Evolutionary conservation across 2,329 filamentous ascomycete species (phyloP).

Genomic region (Botrytis aclada): DNA sequence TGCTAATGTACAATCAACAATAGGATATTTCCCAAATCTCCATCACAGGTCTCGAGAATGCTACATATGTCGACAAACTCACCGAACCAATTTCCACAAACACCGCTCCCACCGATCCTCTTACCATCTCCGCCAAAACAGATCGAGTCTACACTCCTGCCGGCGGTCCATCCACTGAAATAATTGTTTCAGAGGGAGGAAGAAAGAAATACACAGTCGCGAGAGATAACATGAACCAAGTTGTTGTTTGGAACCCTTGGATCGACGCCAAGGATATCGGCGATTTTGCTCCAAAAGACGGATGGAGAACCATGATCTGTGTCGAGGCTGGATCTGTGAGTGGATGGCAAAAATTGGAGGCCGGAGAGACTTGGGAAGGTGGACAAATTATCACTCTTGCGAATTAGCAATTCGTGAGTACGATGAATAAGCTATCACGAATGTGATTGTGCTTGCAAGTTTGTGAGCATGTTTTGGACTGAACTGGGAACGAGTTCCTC

Average conservation of each 20-base stretch:
- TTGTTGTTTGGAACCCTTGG: constrained; percentile 98
- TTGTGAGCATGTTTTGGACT: background rate
- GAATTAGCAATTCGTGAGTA: constrained; percentile 8
- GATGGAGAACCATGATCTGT: constrained; percentile 91
- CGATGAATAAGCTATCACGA: background rate
- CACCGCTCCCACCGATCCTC: constrained; percentile 55
- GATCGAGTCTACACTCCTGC: constrained; percentile 83
- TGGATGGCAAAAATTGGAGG: constrained; percentile 80
- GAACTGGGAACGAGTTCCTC: background rate
- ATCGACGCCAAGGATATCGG: constrained; percentile 76
- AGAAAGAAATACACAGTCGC: constrained; percentile 68
- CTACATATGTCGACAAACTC: constrained; percentile 82
- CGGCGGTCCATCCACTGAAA: constrained; percentile 55
- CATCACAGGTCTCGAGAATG: constrained; percentile 72
- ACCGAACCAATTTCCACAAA: constrained; percentile 55
- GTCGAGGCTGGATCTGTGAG: constrained; percentile 85
- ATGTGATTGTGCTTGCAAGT: constrained; percentile 6
- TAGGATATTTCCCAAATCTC: constrained; percentile 76
- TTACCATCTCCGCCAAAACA: constrained; percentile 74
- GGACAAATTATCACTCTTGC: constrained; percentile 37
- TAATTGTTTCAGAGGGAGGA: constrained; percentile 61
- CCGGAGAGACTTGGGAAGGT: constrained; percentile 65
- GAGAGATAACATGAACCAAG: constrained; percentile 80
- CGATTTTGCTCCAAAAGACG: constrained; percentile 87
- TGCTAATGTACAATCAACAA: constrained; percentile 21